Conservation (phyloP, 2,329 filamentous ascomycete species). For the Botrytis elliptica region DNA sequence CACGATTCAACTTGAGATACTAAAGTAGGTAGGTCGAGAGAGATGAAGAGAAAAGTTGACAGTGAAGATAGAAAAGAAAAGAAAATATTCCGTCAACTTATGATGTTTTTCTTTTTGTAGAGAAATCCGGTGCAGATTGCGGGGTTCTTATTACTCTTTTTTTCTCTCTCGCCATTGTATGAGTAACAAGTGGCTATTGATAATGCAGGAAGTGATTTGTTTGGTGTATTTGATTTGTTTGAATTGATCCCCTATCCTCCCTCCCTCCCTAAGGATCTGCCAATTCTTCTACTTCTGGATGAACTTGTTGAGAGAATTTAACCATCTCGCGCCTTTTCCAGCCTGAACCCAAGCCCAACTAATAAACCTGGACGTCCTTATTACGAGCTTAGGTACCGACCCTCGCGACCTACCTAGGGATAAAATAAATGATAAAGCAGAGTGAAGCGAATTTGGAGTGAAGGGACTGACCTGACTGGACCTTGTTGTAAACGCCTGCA, state of each 20-base stretch:
- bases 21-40: too few species aligned
- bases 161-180: not conserved
- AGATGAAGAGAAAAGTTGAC: not conserved
- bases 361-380: not conserved
- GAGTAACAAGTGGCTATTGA: not conserved
- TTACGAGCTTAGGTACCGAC: not conserved
- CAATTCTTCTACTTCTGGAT: not conserved
- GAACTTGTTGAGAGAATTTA: not conserved
- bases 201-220: not conserved
- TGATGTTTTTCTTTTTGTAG: not conserved
- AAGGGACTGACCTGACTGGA: not conserved
- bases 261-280: not conserved
- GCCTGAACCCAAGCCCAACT: constrained; percentile 7
- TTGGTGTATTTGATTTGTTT: not conserved
- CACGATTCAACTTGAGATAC: not conserved
- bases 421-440: not conserved
- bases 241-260: not conserved
- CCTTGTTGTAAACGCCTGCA: not conserved
- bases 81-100: not conserved
- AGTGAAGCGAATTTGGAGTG: not conserved
- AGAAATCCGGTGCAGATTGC: not conserved
- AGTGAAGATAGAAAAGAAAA: not conserved
- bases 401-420: not conserved
- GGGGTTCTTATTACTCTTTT: not conserved
- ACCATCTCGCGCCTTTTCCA: not conserved